A percentile compares a stretch with the other conserved stretches of the same genome.
Evolutionary conservation across 1,284 basidiomycete genomes (phyloP).

Genomic region (Paramarasmius palmivorus): DNA sequence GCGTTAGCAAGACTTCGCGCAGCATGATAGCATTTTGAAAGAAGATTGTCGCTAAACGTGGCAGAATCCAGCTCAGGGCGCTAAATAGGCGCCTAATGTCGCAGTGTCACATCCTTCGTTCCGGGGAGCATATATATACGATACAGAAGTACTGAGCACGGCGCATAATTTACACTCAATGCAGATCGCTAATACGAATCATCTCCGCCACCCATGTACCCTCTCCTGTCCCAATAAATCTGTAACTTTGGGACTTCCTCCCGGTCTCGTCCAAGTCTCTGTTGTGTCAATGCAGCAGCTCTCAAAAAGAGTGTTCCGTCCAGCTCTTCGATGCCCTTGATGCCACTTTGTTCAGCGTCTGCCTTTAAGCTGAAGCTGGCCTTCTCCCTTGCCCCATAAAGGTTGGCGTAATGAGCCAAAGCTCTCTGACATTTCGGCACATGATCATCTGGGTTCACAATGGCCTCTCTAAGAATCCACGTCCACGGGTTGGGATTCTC

Average conservation of each 20-base stretch:
- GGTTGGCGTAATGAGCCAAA: not conserved
- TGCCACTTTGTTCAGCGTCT: not conserved
- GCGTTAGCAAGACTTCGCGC: not conserved
- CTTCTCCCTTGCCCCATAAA: slow-evolving; percentile 1
- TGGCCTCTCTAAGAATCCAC: not conserved
- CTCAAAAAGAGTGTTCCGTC: slow-evolving; percentile 1
- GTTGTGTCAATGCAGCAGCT: not conserved
- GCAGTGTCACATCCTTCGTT: no score
- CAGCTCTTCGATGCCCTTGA: not conserved
- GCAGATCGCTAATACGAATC: no score
- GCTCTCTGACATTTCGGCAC: slow-evolving; percentile 2
- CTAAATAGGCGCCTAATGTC: no score
- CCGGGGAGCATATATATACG: no score
- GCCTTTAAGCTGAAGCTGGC: not conserved
- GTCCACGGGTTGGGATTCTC: slow-evolving; percentile 3
- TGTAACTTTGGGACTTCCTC: not conserved
- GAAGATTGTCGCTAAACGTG: no score
- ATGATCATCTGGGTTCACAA: slow-evolving; percentile 1
- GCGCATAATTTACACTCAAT: no score
- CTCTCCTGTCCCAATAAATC: slow-evolving; percentile 5
- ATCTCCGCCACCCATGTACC: not conserved
- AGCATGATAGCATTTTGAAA: not conserved
- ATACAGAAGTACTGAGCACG: no score
- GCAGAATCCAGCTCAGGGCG: no score
- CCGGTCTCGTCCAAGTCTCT: not conserved